phyloP scores from a whole-genome alignment of 805 yeast species.

The Metschnikowia gelsemii region DNA sequence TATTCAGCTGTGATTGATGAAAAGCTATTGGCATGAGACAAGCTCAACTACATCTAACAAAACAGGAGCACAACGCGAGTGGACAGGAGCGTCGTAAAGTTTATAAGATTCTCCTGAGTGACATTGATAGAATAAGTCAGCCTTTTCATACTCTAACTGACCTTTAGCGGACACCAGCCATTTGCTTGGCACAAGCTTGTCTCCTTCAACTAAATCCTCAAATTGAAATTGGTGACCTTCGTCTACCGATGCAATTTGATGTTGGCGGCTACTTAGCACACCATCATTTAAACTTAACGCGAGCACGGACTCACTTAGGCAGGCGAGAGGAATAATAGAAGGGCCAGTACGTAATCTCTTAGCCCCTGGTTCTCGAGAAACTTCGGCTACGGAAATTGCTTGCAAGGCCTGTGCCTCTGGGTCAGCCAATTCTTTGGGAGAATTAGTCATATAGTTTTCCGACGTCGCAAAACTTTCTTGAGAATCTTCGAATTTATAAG shows the following conservation, averaged over 20 bases:
- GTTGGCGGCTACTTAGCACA: conserved; percentile 30
- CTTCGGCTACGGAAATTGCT: conserved; percentile 11
- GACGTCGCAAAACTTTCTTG: background rate
- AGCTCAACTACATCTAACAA: conserved; percentile 38
- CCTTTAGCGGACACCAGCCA: conserved; percentile 39
- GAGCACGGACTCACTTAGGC: conserved; percentile 17
- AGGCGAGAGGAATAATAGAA: conserved; percentile 13
- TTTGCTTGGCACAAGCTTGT: conserved; percentile 27
- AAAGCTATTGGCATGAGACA: conserved; percentile 8
- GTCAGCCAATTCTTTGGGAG: background rate
- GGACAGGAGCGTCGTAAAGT: conserved; percentile 35
- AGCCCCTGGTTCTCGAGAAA: conserved; percentile 4
- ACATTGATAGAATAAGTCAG: conserved; percentile 38
- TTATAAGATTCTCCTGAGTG: conserved; percentile 41
- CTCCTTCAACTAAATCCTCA: conserved; percentile 25
- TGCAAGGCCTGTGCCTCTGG: conserved; percentile 3
- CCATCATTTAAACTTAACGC: conserved; percentile 32
- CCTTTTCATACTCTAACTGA: conserved; percentile 28
- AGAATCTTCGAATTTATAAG: conserved; percentile 19
- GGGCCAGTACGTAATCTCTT: conserved; percentile 1
- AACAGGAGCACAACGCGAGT: conserved; percentile 37
- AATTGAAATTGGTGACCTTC: conserved; percentile 40
- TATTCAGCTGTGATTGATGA: background rate
- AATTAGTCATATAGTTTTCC: background rate
- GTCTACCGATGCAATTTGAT: conserved; percentile 40